A percentile compares a stretch with the other conserved stretches of the same genome.
Conservation (phyloP, 106 monocot species). For the Acorus calamus region DNA sequence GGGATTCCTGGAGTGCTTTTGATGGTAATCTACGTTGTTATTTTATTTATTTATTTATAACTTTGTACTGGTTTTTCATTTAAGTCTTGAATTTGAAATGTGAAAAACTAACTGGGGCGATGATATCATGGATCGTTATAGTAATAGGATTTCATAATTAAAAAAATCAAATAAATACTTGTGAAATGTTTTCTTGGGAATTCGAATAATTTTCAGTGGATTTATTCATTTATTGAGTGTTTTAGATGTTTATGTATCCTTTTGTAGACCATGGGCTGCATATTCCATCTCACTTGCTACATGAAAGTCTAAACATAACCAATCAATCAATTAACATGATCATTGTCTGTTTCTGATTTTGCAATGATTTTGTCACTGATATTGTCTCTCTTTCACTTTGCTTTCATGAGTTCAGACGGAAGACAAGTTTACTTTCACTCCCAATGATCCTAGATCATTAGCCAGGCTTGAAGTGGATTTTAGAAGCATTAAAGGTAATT, state of each 20-base stretch:
- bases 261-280: too few species aligned
- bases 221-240: too few species aligned
- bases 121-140: too few species aligned
- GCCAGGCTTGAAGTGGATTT: constrained; percentile 68
- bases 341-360: neutral
- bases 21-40: constrained; percentile 34
- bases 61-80: neutral
- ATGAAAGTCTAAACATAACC: too few species aligned
- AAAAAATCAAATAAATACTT: too few species aligned
- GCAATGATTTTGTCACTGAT: neutral
- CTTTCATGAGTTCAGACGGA: constrained; percentile 50
- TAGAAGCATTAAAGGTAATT: constrained; percentile 71
- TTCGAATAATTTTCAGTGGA: too few species aligned
- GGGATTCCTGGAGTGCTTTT: constrained; percentile 67
- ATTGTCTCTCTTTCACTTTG: neutral
- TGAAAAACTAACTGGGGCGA: neutral
- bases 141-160: too few species aligned
- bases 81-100: neutral
- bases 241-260: too few species aligned
- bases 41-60: neutral
- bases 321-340: too few species aligned
- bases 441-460: constrained; percentile 66
- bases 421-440: constrained; percentile 56
- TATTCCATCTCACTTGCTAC: too few species aligned
- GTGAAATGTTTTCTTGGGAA: too few species aligned